These are phyloP conservation scores for Talaromyces marneffei DNA, from an alignment of 2,329 filamentous ascomycete species.

Conservation along the genomic window DNA sequence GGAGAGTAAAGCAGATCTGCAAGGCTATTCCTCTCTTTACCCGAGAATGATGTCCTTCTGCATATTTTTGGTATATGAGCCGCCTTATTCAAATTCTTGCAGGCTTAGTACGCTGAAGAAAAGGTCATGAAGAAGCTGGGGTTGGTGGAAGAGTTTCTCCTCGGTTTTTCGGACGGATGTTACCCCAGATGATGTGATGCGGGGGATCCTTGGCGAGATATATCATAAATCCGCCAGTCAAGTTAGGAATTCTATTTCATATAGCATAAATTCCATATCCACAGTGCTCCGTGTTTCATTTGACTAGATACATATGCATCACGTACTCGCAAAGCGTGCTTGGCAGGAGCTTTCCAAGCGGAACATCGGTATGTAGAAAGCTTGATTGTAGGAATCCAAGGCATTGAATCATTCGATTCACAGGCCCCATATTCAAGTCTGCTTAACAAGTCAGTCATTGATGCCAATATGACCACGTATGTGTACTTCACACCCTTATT, in stretches of 20 bases:
- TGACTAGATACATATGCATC: background rate
- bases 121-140: background rate
- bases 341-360: background rate
- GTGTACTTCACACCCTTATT: background rate
- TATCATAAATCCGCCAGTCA: background rate
- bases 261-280: background rate
- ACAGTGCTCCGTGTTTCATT: background rate
- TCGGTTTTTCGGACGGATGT: background rate
- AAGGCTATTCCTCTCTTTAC: background rate
- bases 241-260: background rate
- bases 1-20: background rate
- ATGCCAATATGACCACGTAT: background rate
- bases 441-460: background rate
- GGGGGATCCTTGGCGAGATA: background rate
- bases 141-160: background rate
- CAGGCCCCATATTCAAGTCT: background rate
- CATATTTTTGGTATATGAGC: no score
- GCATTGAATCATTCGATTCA: background rate
- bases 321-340: background rate
- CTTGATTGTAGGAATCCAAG: background rate
- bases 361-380: background rate
- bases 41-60: background rate
- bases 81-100: background rate
- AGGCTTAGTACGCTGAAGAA: background rate
- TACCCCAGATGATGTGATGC: background rate